Base-by-base conservation (phyloP, 352 stramenopile genomes). In the Ophiocytium majus region DNA sequence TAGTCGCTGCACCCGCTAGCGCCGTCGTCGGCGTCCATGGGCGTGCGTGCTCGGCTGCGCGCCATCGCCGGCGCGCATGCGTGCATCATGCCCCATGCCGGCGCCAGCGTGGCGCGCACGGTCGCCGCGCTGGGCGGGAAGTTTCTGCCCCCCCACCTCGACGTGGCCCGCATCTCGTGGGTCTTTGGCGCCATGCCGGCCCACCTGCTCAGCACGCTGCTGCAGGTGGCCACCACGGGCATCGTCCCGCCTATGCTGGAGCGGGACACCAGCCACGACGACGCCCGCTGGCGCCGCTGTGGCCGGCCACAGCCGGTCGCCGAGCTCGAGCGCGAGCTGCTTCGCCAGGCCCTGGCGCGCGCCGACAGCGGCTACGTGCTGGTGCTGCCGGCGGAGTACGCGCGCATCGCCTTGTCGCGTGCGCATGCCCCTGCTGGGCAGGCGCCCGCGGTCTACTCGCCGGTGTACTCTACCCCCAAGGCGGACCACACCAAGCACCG, bases 71-170 rank as follows among this genome's bases (percentile, higher is more conserved):
- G n/a, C n/a, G n/a, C n/a, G n/a, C n/a, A n/a, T n/a, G n/a, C n/a
- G n/a, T n/a, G n/a, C n/a, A n/a, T n/a, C n/a, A n/a, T n/a, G n/a
- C n/a, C n/a, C n/a, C n/a, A n/a, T 57, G 43, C 43, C 43, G 43
- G 43, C 43, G 43, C 5, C 43, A 14, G 14, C 43, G 43, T 57
- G 5, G 43, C 5, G 43, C 5, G 5, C 14, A 14, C 14, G 43
- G 43, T 57, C 5, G 5, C 5, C 5, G 43, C 43, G 5, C 19
- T 82, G 9, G 23, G n/a, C 76, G 32, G 10, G 84, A 28, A 90
- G 76, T 34, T 90, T 66, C 49, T 71, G 66, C 14, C 88, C 86
- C 10, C 86, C 34, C 0, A 75, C 32, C 19, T 81, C 37, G 76
- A 82, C 76, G 76, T 14, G 37, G 43, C 50, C 36, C 43, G 43